Conservation (phyloP, 176 grass and related monocot species). For the Luzula sylvatica region DNA sequence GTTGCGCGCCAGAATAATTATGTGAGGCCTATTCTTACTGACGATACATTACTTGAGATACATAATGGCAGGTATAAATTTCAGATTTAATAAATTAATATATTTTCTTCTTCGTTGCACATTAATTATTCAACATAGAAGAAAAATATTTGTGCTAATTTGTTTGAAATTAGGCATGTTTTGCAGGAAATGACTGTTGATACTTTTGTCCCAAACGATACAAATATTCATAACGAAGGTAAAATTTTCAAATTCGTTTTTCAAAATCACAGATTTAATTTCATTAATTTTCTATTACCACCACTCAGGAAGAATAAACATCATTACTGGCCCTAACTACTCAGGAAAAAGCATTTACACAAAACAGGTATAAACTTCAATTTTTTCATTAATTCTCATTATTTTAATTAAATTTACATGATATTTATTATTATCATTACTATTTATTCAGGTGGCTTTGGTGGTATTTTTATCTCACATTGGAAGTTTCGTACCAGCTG, state of each 20-base stretch:
- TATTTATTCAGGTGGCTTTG: constrained; percentile 84
- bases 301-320: constrained; percentile 72
- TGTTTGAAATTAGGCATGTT: constrained; percentile 54
- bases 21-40: constrained; percentile 73
- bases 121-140: not conserved
- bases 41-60: constrained; percentile 75
- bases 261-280: not conserved
- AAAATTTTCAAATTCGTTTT: constrained; percentile 7
- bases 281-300: not conserved
- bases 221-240: constrained; percentile 52
- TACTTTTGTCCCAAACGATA: constrained; percentile 96
- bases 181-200: constrained; percentile 99
- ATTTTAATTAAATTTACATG: constrained; percentile 13
- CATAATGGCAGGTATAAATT: constrained; percentile 77
- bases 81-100: constrained; percentile 1
- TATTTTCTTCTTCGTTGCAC: not conserved
- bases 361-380: constrained; percentile 67
- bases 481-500: constrained; percentile 97
- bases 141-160: constrained; percentile 5
- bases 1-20: constrained; percentile 86
- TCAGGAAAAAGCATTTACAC: constrained; percentile 98
- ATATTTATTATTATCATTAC: constrained; percentile 7
- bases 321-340: constrained; percentile 96
- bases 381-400: constrained; percentile 8
- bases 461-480: constrained; percentile 96